Conservation (phyloP, 2,329 filamentous ascomycete genomes). For the Pestalotiopsis sp. region DNA sequence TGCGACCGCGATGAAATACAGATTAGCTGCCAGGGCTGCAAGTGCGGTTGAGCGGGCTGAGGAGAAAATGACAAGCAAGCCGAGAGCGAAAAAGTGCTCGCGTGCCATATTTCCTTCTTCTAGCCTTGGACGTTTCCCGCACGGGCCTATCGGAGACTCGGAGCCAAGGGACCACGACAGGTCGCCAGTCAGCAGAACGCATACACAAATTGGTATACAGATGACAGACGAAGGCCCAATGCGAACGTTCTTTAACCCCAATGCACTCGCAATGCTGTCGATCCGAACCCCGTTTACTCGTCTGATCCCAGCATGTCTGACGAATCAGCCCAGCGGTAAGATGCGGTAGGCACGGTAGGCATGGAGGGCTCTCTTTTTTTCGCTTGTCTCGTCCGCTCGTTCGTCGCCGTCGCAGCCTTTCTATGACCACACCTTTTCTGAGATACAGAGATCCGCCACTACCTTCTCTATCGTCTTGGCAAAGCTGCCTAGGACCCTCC, state of each 20-base stretch:
- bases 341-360: neutral
- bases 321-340: neutral
- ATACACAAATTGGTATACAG: neutral
- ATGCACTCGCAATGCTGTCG: neutral
- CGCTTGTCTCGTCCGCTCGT: neutral
- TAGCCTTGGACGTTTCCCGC: neutral
- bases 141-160: neutral
- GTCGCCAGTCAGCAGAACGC: neutral
- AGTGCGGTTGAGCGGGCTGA: neutral
- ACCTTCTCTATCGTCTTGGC: slow-evolving; percentile 7
- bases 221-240: neutral
- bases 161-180: neutral
- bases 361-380: neutral
- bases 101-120: slow-evolving; percentile 5
- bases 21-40: neutral
- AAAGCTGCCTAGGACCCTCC: neutral
- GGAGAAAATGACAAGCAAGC: neutral
- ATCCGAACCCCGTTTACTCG: neutral
- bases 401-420: too few species aligned
- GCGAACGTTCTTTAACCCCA: neutral
- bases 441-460: neutral
- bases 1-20: neutral
- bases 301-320: too few species aligned
- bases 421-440: neutral
- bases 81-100: neutral